These are phyloP conservation scores for Periconia sp. DNA, from an alignment of 2,329 filamentous ascomycete genomes.

Conservation along the genomic window DNA sequence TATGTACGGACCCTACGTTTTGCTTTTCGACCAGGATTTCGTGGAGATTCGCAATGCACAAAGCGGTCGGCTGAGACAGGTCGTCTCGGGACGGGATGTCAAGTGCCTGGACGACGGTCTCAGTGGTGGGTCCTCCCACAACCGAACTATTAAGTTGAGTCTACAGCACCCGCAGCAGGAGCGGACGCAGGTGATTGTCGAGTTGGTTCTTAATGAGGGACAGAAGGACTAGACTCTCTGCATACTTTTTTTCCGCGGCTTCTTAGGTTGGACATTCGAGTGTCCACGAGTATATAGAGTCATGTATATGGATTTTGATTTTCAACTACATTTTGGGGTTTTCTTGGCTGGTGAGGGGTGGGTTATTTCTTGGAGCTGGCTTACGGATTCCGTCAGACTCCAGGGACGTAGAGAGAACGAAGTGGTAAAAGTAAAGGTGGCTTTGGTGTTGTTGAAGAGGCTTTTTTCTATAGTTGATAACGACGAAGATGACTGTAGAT, in stretches of 20 bases:
- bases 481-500: too few relatives aligned
- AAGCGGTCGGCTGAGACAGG: constrained; percentile 89
- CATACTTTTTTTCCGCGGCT: neutral
- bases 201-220: constrained; percentile 89
- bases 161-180: constrained; percentile 92
- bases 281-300: neutral
- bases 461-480: too few relatives aligned
- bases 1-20: constrained; percentile 86
- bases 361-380: too few relatives aligned
- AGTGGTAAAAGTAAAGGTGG: too few relatives aligned
- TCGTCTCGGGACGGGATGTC: constrained; percentile 89
- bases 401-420: too few relatives aligned
- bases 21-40: constrained; percentile 94
- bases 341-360: neutral
- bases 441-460: too few relatives aligned
- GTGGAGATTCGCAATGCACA: constrained; percentile 96
- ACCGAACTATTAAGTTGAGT: constrained; percentile 85
- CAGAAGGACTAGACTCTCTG: constrained; percentile 57
- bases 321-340: neutral
- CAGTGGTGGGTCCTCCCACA: constrained; percentile 40
- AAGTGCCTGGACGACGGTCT: constrained; percentile 77
- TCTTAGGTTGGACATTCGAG: neutral
- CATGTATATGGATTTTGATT: neutral
- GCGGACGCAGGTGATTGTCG: constrained; percentile 83
- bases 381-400: too few relatives aligned